A percentile compares a stretch with the other conserved stretches of the same genome.
Conservation (phyloP, 495 filamentous ascomycete species). For the Aspergillus ostianus region DNA sequence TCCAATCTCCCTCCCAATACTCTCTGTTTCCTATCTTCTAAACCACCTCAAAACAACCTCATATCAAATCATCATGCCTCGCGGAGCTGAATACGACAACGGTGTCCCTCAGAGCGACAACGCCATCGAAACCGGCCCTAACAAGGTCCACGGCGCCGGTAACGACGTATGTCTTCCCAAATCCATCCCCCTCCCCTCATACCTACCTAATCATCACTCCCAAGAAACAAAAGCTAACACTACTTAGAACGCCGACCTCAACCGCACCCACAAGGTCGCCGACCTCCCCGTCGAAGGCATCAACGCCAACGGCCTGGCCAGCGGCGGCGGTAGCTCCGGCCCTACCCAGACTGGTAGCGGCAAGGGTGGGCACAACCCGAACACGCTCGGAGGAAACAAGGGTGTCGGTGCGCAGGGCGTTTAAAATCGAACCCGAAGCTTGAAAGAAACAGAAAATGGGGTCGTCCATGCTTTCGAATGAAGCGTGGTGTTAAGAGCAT, state of each 20-base stretch:
- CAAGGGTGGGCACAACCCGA: slow-evolving; percentile 45
- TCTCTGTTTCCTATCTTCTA: not conserved
- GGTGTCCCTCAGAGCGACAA: slow-evolving; percentile 49
- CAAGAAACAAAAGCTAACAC: slow-evolving; percentile 6
- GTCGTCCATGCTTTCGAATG: not conserved
- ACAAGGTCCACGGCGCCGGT: slow-evolving; percentile 42
- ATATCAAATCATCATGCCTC: slow-evolving; percentile 39
- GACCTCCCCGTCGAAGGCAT: slow-evolving; percentile 42
- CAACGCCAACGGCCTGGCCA: slow-evolving; percentile 27
- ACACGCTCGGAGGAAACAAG: slow-evolving; percentile 39
- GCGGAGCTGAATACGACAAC: slow-evolving; percentile 52
- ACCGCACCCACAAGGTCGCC: slow-evolving; percentile 42
- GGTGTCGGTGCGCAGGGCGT: slow-evolving; percentile 28
- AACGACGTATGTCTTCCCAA: slow-evolving; percentile 29
- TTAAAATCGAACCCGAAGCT: not conserved
- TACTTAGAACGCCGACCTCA: slow-evolving; percentile 37
- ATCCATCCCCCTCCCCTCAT: not conserved
- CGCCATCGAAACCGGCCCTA: slow-evolving; percentile 45
- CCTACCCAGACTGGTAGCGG: slow-evolving; percentile 28
- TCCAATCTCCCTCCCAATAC: too few species aligned
- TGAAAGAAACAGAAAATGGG: not conserved
- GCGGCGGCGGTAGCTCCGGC: slow-evolving; percentile 25
- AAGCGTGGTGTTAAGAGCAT: not conserved
- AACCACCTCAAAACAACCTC: slow-evolving; percentile 1
- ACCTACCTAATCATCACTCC: not conserved